These are phyloP conservation scores for Physcomitrellopsis africana DNA, from an alignment of 225 moss, liverwort and hornwort genomes.

Conservation along the genomic window DNA sequence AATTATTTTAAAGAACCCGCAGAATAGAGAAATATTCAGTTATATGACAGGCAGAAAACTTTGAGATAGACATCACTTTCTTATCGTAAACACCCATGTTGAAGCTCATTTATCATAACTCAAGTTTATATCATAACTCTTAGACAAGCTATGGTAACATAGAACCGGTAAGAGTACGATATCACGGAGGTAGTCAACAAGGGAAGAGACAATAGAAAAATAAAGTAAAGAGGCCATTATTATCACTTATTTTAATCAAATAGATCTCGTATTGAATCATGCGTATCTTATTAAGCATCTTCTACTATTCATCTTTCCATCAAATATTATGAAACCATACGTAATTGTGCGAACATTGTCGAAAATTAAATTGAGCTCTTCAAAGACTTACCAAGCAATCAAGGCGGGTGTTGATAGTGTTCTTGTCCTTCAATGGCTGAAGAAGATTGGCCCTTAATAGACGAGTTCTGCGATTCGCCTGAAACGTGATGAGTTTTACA, in stretches of 20 bases:
- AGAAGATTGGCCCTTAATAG: constrained; percentile 90
- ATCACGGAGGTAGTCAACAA: constrained; percentile 7
- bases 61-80: constrained; percentile 20
- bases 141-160: constrained; percentile 9
- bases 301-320: constrained; percentile 31
- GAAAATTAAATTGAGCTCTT: constrained; percentile 9
- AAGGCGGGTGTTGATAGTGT: constrained; percentile 84
- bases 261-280: background rate
- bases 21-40: background rate
- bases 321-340: constrained; percentile 10
- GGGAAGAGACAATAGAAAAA: background rate
- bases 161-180: background rate
- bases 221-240: background rate
- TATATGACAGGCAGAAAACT: constrained; percentile 13
- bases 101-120: constrained; percentile 19
- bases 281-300: constrained; percentile 32
- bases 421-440: constrained; percentile 85
- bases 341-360: constrained; percentile 12
- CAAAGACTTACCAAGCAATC: constrained; percentile 74
- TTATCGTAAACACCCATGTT: constrained; percentile 12
- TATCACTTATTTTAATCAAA: background rate
- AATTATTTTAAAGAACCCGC: no score
- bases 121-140: background rate
- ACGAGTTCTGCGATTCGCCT: constrained; percentile 63
- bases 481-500: constrained; percentile 25